Evolutionary conservation across 768 basidiomycete genomes (phyloP).

Genomic region (Serendipita sp.): DNA sequence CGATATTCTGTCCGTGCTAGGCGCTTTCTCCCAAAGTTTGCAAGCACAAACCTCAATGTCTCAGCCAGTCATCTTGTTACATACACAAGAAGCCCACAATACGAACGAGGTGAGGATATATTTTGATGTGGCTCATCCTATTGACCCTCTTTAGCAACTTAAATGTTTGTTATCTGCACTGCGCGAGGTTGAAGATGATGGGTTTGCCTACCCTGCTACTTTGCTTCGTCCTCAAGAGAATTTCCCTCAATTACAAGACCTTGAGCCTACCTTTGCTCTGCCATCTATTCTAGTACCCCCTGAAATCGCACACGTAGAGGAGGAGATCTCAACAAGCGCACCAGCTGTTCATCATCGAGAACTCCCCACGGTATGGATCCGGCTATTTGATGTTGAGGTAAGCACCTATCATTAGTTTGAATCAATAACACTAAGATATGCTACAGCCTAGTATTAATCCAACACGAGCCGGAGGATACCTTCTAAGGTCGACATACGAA

Average conservation of each 20-base stretch:
- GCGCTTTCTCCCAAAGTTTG: slow-evolving; percentile 46
- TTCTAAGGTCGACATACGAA: slow-evolving; percentile 52
- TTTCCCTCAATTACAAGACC: slow-evolving; percentile 28
- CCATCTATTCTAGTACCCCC: slow-evolving; percentile 76
- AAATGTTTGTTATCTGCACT: slow-evolving; percentile 52
- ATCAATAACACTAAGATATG: slow-evolving; percentile 10
- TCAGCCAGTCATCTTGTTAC: slow-evolving; percentile 42
- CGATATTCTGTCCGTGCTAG: slow-evolving; percentile 58
- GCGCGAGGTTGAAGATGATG: slow-evolving; percentile 39
- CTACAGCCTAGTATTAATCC: slow-evolving; percentile 43
- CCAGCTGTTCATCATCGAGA: slow-evolving; percentile 59
- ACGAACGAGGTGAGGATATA: slow-evolving; percentile 41
- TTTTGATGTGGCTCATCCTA: neutral
- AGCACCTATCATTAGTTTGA: slow-evolving; percentile 7
- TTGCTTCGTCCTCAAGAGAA: slow-evolving; percentile 51
- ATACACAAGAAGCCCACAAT: slow-evolving; percentile 26
- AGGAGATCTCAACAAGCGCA: slow-evolving; percentile 33
- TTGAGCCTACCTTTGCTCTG: slow-evolving; percentile 40
- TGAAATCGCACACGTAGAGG: slow-evolving; percentile 32
- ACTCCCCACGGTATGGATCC: slow-evolving; percentile 58
- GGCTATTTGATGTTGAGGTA: slow-evolving; percentile 47
- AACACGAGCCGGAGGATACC: slow-evolving; percentile 58
- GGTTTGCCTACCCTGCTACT: slow-evolving; percentile 39
- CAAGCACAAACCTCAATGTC: slow-evolving; percentile 44
- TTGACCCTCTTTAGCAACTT: slow-evolving; percentile 38